Evolutionary conservation across 768 basidiomycete genomes (phyloP).

Genomic region (Sarcomyxa edulis): DNA sequence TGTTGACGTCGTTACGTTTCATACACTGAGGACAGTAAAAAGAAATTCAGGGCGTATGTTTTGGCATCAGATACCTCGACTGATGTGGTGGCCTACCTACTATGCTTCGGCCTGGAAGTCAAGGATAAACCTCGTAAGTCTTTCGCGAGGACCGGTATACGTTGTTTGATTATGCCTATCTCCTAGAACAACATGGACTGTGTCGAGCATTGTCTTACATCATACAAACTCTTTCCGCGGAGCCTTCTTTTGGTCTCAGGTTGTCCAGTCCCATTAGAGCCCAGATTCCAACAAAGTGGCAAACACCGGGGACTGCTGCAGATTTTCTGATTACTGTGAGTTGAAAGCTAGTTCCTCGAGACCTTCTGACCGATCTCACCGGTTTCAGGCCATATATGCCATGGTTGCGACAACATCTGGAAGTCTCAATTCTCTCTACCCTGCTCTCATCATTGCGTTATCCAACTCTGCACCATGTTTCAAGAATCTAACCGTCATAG

Average conservation of each 20-base stretch:
- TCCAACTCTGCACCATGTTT: slow-evolving; percentile 88
- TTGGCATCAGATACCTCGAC: slow-evolving; percentile 76
- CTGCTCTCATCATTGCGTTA: slow-evolving; percentile 85
- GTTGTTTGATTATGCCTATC: slow-evolving; percentile 5
- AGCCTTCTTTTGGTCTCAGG: slow-evolving; percentile 68
- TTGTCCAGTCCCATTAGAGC: slow-evolving; percentile 61
- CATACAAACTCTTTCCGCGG: slow-evolving; percentile 86
- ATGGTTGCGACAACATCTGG: slow-evolving; percentile 89
- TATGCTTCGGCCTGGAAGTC: slow-evolving; percentile 80
- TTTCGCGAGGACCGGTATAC: slow-evolving; percentile 3
- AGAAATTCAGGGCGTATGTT: slow-evolving; percentile 88
- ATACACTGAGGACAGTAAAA: slow-evolving; percentile 8
- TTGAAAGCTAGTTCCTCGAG: slow-evolving; percentile 3
- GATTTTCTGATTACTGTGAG: slow-evolving; percentile 87
- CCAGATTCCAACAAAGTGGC: slow-evolving; percentile 74
- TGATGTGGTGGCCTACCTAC: slow-evolving; percentile 72
- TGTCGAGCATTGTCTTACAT: slow-evolving; percentile 89
- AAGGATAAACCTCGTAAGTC: slow-evolving; percentile 88
- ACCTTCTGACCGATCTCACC: slow-evolving; percentile 6
- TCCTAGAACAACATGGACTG: slow-evolving; percentile 81
- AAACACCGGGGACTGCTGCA: slow-evolving; percentile 62
- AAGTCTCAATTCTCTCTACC: slow-evolving; percentile 77
- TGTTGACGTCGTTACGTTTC: background rate
- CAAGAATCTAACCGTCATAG: slow-evolving; percentile 71
- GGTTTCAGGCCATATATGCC: slow-evolving; percentile 73